A percentile compares a stretch with the other conserved stretches of the same genome.
These are phyloP conservation scores for Aureobasidium vineae DNA, from an alignment of 2,329 filamentous ascomycete genomes.

Conservation along the genomic window DNA sequence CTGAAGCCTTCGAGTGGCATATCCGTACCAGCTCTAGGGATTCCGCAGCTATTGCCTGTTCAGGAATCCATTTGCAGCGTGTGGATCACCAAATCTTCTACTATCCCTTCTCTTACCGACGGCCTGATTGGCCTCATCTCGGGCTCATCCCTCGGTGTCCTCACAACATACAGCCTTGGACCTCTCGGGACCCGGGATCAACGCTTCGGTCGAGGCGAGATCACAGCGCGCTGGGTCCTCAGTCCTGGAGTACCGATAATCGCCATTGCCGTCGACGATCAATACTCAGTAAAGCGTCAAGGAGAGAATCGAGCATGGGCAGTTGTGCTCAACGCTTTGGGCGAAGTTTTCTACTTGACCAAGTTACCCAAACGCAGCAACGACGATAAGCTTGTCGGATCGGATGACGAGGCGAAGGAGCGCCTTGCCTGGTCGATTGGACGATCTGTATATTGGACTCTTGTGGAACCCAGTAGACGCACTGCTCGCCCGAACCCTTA, in stretches of 20 bases:
- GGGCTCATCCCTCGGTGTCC: constrained; percentile 77
- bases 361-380: constrained; percentile 60
- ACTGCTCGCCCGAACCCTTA: constrained; percentile 69
- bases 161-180: constrained; percentile 74
- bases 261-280: constrained; percentile 77
- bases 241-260: constrained; percentile 93
- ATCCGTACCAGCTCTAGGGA: constrained; percentile 65
- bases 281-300: constrained; percentile 70
- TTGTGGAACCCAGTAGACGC: constrained; percentile 75
- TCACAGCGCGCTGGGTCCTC: constrained; percentile 85
- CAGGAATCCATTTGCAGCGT: constrained; percentile 72
- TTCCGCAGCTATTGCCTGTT: constrained; percentile 70
- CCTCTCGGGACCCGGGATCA: constrained; percentile 50
- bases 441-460: constrained; percentile 73
- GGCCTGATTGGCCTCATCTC: constrained; percentile 78
- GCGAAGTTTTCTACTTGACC: constrained; percentile 83
- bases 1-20: constrained; percentile 61
- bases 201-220: constrained; percentile 68
- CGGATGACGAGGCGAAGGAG: constrained; percentile 54
- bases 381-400: constrained; percentile 35
- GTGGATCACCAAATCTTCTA: constrained; percentile 83
- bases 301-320: constrained; percentile 75
- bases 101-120: constrained; percentile 68
- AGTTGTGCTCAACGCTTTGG: constrained; percentile 89
- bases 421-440: constrained; percentile 77